Evolutionary conservation across 768 basidiomycete genomes (phyloP).

Genomic region (Suillus weaverae): DNA sequence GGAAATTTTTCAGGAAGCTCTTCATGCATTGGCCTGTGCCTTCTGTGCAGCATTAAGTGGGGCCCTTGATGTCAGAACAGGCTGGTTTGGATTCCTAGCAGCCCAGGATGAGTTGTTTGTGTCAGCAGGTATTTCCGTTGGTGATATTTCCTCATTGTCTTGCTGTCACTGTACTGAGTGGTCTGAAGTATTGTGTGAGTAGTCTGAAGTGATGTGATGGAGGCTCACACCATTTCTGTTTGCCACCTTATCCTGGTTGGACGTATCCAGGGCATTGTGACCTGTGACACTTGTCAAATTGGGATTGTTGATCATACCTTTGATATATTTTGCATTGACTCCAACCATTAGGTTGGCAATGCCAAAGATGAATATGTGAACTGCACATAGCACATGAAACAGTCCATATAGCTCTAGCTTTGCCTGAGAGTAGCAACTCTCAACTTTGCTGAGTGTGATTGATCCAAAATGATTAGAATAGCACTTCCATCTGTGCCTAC

Average conservation of each 20-base stretch:
- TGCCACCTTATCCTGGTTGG: background rate
- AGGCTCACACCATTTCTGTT: background rate
- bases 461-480: slow-evolving; percentile 38
- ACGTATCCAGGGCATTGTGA: no score
- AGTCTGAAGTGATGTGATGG: background rate
- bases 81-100: background rate
- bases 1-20: background rate
- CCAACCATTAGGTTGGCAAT: slow-evolving; percentile 28
- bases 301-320: slow-evolving; percentile 36
- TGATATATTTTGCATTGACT: slow-evolving; percentile 29
- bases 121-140: background rate
- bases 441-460: slow-evolving; percentile 33
- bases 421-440: slow-evolving; percentile 16
- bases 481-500: slow-evolving; percentile 13
- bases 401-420: slow-evolving; percentile 30
- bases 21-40: background rate
- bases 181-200: background rate
- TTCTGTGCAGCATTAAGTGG: background rate
- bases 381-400: slow-evolving; percentile 19
- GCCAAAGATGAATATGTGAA: slow-evolving; percentile 27
- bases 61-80: background rate
- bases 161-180: no score
- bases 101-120: background rate
- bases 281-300: no score
- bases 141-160: no score